Percentiles rank a stretch among this genome's conserved stretches.
Conservation (phyloP, 768 basidiomycete species). For the Russula vinacea region DNA sequence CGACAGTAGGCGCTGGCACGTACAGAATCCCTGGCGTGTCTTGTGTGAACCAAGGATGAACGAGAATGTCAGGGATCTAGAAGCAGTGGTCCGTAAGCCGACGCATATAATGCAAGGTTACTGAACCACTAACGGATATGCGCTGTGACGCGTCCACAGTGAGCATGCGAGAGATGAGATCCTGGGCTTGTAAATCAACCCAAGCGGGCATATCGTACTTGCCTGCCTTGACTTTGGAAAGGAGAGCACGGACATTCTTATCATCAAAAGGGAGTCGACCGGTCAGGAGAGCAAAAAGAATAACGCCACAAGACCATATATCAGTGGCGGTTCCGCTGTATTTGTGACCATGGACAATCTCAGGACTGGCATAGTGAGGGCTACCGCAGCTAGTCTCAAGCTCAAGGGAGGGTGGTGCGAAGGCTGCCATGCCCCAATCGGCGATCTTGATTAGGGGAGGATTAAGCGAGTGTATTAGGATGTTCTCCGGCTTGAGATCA, state of each 20-base stretch:
- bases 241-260: constrained; percentile 71
- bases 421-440: constrained; percentile 98
- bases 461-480: constrained; percentile 78
- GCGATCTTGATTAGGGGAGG: constrained; percentile 91
- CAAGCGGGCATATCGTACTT: constrained; percentile 79
- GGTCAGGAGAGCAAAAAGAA: constrained; percentile 85
- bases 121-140: constrained; percentile 62
- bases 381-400: constrained; percentile 95
- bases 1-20: constrained; percentile 41
- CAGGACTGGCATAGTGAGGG: constrained; percentile 95
- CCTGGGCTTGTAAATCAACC: constrained; percentile 79
- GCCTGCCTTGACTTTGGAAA: constrained; percentile 84
- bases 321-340: constrained; percentile 90
- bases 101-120: neutral
- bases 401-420: constrained; percentile 78
- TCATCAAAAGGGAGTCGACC: constrained; percentile 94
- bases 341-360: constrained; percentile 88
- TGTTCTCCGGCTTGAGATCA: constrained; percentile 97
- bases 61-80: constrained; percentile 82
- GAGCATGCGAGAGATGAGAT: constrained; percentile 84
- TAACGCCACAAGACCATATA: constrained; percentile 96
- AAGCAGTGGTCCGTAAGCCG: constrained; percentile 4
- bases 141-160: constrained; percentile 76
- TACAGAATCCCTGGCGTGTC: constrained; percentile 48
- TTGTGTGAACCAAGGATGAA: constrained; percentile 78